Base-by-base conservation (phyloP, 129 eudicot genomes). In the Smallanthus sonchifolius region DNA sequence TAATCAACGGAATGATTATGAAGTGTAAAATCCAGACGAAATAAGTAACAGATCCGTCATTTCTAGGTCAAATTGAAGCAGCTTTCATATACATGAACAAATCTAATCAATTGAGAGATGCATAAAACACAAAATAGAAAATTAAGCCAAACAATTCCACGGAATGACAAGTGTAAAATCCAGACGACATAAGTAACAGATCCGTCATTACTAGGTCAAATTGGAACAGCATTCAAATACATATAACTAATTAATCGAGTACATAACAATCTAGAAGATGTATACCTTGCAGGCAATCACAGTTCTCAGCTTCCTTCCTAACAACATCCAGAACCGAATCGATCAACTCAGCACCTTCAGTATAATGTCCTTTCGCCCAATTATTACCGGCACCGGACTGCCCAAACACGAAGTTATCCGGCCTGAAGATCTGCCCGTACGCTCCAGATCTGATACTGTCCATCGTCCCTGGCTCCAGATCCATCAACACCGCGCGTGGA, bases 391-490 rank as follows among this genome's bases (percentile, higher is more conserved):
- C 84, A 45, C 84, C 84, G 6, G 84, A 81, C 54, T 81, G 85
- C 4, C 85, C 85, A 47, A 81, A 81, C 1, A 81, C 85, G 6
- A 81, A 81, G 78, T 81, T 81, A 81, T 81, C 85, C 15, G 85
- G 85, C 70, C 85, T 54, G 57, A 81, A 81, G 59, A 81, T 81
- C 81, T 84, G 88, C 0, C 85, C 85, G 28, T 73, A 81, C 1
- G 83, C 83, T 2, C 88, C 88, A 44, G 85, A 77, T 69, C 85
- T 65, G n/a, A 84, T 49, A 64, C 85, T 81, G 49, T 84, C 85
- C 88, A 84, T 84, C 37, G 88, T 84, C 54, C 88, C 88, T 20
- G 88, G 85, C 72, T 84, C 88, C 43, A 84, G 81, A 77, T 84
- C 88, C 88, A 84, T 84, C 4, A 84, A 81, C 69, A 84, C 88